Evolutionary conservation across 2,329 filamentous ascomycete genomes (phyloP).

Genomic region (Westerdykella aurantiaca): DNA sequence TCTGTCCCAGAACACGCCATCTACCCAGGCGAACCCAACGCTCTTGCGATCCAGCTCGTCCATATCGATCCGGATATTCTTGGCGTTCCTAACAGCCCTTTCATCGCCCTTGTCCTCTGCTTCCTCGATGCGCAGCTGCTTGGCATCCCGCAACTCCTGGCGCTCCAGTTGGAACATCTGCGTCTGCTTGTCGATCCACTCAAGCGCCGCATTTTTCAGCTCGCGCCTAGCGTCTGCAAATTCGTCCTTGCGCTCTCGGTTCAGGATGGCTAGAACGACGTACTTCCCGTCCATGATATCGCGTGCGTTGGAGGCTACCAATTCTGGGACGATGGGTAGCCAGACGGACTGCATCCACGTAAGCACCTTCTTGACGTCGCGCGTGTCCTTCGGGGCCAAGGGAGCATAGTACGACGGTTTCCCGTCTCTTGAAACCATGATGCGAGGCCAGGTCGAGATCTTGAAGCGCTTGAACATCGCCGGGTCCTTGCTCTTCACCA

Average conservation of each 20-base stretch:
- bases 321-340: conserved; percentile 90
- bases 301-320: conserved; percentile 82
- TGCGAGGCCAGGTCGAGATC: conserved; percentile 92
- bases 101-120: conserved; percentile 90
- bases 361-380: conserved; percentile 73
- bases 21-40: conserved; percentile 94
- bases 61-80: conserved; percentile 88
- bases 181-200: conserved; percentile 97
- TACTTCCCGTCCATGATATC: conserved; percentile 94
- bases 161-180: conserved; percentile 87
- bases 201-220: conserved; percentile 89
- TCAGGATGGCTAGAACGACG: conserved; percentile 87
- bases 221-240: conserved; percentile 76
- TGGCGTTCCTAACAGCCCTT: conserved; percentile 76
- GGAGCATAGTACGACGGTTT: conserved; percentile 86
- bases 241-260: conserved; percentile 70
- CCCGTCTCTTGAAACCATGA: conserved; percentile 83
- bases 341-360: conserved; percentile 95
- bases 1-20: conserved; percentile 93
- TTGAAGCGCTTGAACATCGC: conserved; percentile 77
- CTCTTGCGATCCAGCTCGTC: conserved; percentile 80
- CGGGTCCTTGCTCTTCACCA: conserved; percentile 84
- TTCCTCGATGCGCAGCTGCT: conserved; percentile 93
- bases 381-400: conserved; percentile 84
- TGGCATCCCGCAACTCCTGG: conserved; percentile 87